Evolutionary conservation across 345 rosid genomes (phyloP).

Genomic region (Populus tremula): DNA sequence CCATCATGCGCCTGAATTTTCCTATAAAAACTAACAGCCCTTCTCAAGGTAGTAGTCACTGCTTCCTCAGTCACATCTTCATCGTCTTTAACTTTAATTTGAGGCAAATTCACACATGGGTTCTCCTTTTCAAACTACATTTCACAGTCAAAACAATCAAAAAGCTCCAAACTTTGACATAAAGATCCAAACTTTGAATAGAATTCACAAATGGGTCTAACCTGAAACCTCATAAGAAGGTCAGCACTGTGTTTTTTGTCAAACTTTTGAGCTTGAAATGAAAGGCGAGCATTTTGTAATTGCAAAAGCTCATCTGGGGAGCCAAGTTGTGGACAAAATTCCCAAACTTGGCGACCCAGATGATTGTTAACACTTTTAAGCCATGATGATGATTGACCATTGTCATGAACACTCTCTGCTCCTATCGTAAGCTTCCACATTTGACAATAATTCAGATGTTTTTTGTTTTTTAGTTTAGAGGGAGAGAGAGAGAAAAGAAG

Average conservation of each 20-base stretch:
- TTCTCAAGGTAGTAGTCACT: constrained; percentile 55
- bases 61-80: constrained; percentile 64
- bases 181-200: constrained; percentile 1
- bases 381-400: constrained; percentile 37
- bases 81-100: constrained; percentile 45
- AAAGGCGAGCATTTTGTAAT: constrained; percentile 63
- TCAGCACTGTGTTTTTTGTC: constrained; percentile 52
- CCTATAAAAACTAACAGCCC: constrained; percentile 68
- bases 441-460: not conserved
- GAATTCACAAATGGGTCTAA: constrained; percentile 9
- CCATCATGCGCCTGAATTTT: constrained; percentile 82
- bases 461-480: too few species aligned
- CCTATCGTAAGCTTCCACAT: constrained; percentile 16
- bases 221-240: constrained; percentile 89
- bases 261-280: constrained; percentile 37
- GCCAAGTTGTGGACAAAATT: constrained; percentile 72
- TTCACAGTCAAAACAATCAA: not conserved
- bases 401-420: not conserved
- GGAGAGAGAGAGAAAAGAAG: too few species aligned
- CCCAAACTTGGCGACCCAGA: constrained; percentile 83
- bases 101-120: constrained; percentile 40
- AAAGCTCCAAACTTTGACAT: not conserved
- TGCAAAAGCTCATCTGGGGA: constrained; percentile 52
- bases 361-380: constrained; percentile 60
- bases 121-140: constrained; percentile 67